Evolutionary conservation across 106 monocot genomes (phyloP).

Genomic region (Xerophyta viscosa): DNA sequence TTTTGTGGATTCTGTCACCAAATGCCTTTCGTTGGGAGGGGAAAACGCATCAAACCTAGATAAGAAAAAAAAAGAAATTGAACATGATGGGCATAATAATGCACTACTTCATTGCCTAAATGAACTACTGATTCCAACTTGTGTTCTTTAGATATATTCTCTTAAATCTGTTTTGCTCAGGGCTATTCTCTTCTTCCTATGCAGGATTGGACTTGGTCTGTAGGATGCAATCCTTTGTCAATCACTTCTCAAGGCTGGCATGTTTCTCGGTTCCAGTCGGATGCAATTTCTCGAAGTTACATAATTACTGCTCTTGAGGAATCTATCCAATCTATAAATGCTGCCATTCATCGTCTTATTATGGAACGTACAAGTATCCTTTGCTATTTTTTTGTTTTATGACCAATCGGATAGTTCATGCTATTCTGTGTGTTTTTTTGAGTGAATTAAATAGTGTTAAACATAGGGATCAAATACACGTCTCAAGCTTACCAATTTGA

Average conservation of each 20-base stretch:
- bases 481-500: too few species aligned
- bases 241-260: slow-evolving; percentile 85
- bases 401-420: too few species aligned
- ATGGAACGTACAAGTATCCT: slow-evolving; percentile 97
- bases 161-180: not conserved
- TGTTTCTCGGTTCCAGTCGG: slow-evolving; percentile 72
- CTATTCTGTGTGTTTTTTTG: not conserved
- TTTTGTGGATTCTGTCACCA: not conserved
- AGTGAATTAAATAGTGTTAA: too few species aligned
- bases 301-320: slow-evolving; percentile 88
- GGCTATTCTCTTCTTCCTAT: not conserved
- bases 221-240: slow-evolving; percentile 86
- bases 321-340: slow-evolving; percentile 72
- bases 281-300: slow-evolving; percentile 81
- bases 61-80: too few species aligned
- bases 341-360: slow-evolving; percentile 63
- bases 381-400: too few species aligned
- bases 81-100: too few species aligned
- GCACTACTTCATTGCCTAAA: too few species aligned
- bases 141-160: too few species aligned
- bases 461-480: too few species aligned
- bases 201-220: slow-evolving; percentile 97
- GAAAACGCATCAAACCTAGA: too few species aligned
- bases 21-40: too few species aligned
- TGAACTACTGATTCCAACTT: too few species aligned